Base-by-base conservation (phyloP, 2,329 filamentous ascomycete genomes). In the Aspergillus niger region DNA sequence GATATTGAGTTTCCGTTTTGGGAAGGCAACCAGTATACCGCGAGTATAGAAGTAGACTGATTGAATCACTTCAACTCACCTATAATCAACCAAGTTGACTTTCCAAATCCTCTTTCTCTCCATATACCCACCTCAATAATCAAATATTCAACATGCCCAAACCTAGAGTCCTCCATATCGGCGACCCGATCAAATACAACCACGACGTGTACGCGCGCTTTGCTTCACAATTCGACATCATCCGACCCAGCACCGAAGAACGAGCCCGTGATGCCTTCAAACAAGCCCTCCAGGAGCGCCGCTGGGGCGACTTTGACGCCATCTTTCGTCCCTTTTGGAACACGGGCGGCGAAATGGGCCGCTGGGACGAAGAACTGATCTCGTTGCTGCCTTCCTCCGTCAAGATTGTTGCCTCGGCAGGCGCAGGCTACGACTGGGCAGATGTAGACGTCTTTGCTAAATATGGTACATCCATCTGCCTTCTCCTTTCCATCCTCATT, bases 261-360 rank as follows among this genome's bases (percentile, higher is more conserved):
- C 64, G 63, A 13, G 32, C 62, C 22, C 71, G 79, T 7, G 60
- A 60, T n/a, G 69, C 68, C 13, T 82, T 82, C 52, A 79, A 78
- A 22, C 67, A 72, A 24, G 78, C 78, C 0, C 60, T 82, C 20
- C 76, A 78, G 47, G 73, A 78, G 2, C 70, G 72, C 11, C 75
- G 73, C 62, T 79, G 72, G 61, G 75, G 75, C 6, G 66, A 74
- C 36, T 77, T 78, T 58, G 67, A 76, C 15, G 84, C 83, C 60
- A 78, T 83, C 50, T 85, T 86, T 65, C 77, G 85, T 2, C 86
- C 86, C 0, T 87, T 86, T 70, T 89, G 85, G 85, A 83, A 85
- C 59, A 87, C 85, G 0, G 86, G 86, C 1, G 85, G 84, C 3
- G 86, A 89, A 66, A 88, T 89, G 85, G 85, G 85, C 0, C 81